These are phyloP conservation scores for Diutina rugosa DNA, from an alignment of 1,139 yeast genomes.

Conservation along the genomic window DNA sequence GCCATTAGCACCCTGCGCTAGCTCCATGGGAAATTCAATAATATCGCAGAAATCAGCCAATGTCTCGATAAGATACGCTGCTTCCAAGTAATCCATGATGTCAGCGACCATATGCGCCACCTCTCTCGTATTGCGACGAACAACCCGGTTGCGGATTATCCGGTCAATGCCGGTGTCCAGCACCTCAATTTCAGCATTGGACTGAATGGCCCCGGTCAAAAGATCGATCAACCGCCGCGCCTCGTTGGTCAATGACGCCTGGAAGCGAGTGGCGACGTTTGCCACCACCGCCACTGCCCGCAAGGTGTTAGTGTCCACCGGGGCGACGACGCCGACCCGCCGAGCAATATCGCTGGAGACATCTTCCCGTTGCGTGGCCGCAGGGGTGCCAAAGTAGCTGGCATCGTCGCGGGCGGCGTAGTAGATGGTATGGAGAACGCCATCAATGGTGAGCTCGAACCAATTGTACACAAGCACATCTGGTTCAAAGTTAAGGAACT, in stretches of 20 bases:
- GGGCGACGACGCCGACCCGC: neutral
- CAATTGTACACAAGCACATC: neutral
- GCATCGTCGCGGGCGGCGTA: neutral
- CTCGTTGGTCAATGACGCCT: neutral
- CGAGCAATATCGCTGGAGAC: neutral
- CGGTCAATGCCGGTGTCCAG: neutral
- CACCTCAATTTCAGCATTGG: neutral
- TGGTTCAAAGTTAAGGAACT: neutral
- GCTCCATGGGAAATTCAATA: neutral
- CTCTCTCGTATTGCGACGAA: neutral
- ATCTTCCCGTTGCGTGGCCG: neutral
- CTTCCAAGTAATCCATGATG: neutral
- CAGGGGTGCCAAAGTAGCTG: neutral
- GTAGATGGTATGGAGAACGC: neutral
- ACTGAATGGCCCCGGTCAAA: neutral
- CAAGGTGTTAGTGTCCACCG: neutral
- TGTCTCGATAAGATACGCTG: neutral
- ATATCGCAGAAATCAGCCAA: neutral
- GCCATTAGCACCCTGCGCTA: neutral
- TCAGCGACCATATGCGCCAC: neutral
- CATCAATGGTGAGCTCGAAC: neutral
- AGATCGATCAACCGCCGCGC: neutral
- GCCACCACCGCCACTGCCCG: neutral
- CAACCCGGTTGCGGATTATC: neutral
- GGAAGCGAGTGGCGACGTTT: neutral